Base-by-base conservation (phyloP, 768 basidiomycete species). In the Hysterangium stoloniferum region DNA sequence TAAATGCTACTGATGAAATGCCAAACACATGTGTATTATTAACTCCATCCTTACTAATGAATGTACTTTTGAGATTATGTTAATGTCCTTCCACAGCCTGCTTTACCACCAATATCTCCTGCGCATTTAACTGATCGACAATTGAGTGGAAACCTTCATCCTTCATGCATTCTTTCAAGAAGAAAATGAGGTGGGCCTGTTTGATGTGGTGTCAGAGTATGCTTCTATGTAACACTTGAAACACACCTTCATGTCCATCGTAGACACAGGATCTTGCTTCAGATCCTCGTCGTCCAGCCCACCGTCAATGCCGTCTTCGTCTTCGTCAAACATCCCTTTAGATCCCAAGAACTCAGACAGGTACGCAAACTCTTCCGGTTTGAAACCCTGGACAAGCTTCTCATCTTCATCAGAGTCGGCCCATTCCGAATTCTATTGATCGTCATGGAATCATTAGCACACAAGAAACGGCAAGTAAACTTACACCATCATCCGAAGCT, bases 271-370 rank as follows among this genome's bases (percentile, higher is more conserved):
- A 65, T 98, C 95, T 48, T 77, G 80, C 68, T 78, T 79, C 42
- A 97, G 73, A 62, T 97, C 94, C 55, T 93, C 90, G 61, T 97
- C 94, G 56, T 77, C 71, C 9, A 83, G 85, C 36, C 74, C 78
- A 37, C 78, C 79, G 13, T 85, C 78, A 43, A 83, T 66, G n/a
- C 82, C 71, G 37, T 85, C 49, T 24, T 48, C 82, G 58, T 90
- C 86, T 55, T 83, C 85, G 59, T 88, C 87, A 58, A 84, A 79
- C 22, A 82, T 76, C 59, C 79, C 72, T 43, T 77, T 80, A 1
- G 82, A 79, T 9, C 85, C 83, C 43, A 92, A 74, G 72, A 90
- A 74, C 42, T 92, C 87, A 4, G 91, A 91, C 32, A 96, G 68
- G 71, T 82, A 89, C 20, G 82, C 79, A 56, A 88, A 80, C 58